Evolutionary conservation across 345 rosid species (phyloP), one percentile per base, ranked within the genome.

Genomic region (Combretum micranthum): DNA sequence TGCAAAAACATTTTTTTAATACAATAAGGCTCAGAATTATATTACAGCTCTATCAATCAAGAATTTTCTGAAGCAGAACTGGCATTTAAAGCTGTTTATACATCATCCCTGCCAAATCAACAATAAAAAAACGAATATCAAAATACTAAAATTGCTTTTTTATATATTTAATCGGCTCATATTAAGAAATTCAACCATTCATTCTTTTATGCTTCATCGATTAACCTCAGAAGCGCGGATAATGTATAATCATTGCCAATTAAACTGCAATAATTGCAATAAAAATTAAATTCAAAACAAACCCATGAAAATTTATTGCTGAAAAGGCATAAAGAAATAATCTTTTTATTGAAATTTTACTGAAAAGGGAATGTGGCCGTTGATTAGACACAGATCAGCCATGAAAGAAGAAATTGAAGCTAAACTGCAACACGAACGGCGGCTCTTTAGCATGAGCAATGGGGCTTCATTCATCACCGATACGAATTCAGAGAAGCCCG

Each of bases 61-160:
- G 92, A 83, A 81, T 76, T 82, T 52, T 91, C 98, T 66, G 98
- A 77, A 85, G 98, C 96, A 91, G 92, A 87, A 91, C 98, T 85
- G 96, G 91, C 96, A 64, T 81, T 63, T 65, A 79, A 32, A 86
- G 86, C 90, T 84, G 92, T 50, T 44, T 20, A 8, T 50, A 42
- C 52, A 64, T 75, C 80, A 15, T 75, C 80, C 64, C 25, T 2
- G 76, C 80, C 73, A 22, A 7, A 9, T 50, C 42, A 42, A 2
- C 13, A 4, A 6, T 4, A 3, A 50, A 50, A 20, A 56, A 49
- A 43, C 20, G 11, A 55, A 20, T 14, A 44, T 63, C 16, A 3
- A 10, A 49, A 47, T 32, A 17, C 2, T n/a, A 22, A 20, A 2
- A 20, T 13, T 11, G 26, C 19, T 21, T 42, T 12, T 14, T 57